Conservation (phyloP, 148 eudicot species). For the Rhododendron vialii region DNA sequence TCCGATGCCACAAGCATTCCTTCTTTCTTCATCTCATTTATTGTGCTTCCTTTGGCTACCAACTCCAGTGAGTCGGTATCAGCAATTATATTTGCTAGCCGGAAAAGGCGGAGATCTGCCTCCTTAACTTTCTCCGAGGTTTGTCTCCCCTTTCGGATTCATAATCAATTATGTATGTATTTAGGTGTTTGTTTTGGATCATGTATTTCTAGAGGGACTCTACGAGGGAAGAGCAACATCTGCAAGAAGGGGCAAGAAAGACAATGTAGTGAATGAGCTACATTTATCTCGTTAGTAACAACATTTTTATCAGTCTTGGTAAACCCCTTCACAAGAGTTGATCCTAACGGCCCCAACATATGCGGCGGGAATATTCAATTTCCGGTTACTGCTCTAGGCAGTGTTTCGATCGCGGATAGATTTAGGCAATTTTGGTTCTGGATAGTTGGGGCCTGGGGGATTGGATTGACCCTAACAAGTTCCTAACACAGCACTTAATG, state of each 20-base stretch:
- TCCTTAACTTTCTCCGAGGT: constrained; percentile 49
- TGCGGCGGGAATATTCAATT: neutral
- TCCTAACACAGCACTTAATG: neutral
- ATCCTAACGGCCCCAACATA: neutral
- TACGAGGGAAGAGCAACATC: neutral
- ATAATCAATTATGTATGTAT: neutral
- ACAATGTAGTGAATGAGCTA: neutral
- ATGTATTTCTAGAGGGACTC: neutral
- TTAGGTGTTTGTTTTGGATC: neutral
- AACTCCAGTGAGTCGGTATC: constrained; percentile 42
- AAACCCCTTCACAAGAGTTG: neutral
- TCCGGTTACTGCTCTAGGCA: neutral
- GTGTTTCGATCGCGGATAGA: neutral
- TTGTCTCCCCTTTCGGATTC: neutral
- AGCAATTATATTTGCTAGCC: constrained; percentile 29
- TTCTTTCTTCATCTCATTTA: constrained; percentile 44
- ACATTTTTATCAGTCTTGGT: neutral
- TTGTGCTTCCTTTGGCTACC: constrained; percentile 40
- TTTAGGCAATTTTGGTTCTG: neutral
- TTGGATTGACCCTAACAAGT: neutral
- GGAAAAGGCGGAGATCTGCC: constrained; percentile 32
- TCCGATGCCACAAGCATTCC: constrained; percentile 46
- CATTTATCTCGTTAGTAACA: neutral
- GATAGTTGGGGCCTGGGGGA: neutral
- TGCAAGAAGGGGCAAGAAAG: neutral